Evolutionary conservation across 2,329 filamentous ascomycete species (phyloP).

Genomic region (Hypoxylon sp.): DNA sequence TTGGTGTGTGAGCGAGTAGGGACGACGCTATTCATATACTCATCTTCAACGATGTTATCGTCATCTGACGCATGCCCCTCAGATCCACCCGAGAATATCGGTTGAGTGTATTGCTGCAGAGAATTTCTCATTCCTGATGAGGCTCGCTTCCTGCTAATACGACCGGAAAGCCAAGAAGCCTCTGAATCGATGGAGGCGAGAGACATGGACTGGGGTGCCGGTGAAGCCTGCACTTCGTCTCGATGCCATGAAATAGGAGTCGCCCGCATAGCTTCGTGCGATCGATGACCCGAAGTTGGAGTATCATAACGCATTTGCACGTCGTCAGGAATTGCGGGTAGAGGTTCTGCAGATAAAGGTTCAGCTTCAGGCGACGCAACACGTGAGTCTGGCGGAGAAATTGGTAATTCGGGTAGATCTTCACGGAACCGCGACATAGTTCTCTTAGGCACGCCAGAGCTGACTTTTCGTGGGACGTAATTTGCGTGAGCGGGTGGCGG

Average conservation of each 20-base stretch:
- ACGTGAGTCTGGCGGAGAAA: conserved; percentile 88
- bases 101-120: conserved; percentile 56
- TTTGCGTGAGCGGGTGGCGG: conserved; percentile 56
- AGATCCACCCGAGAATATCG: conserved; percentile 68
- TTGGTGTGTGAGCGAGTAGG: conserved; percentile 56
- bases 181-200: conserved; percentile 96
- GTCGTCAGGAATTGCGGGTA: conserved; percentile 56
- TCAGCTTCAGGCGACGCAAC: conserved; percentile 82
- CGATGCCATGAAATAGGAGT: conserved; percentile 63
- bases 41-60: conserved; percentile 81
- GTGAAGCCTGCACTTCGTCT: conserved; percentile 64
- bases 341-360: conserved; percentile 50
- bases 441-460: conserved; percentile 74
- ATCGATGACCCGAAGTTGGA: conserved; percentile 62
- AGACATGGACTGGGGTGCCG: conserved; percentile 81
- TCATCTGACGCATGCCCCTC: conserved; percentile 63
- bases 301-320: conserved; percentile 62
- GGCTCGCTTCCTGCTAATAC: conserved; percentile 65
- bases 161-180: conserved; percentile 93
- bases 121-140: conserved; percentile 62
- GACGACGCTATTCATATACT: conserved; percentile 75
- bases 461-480: conserved; percentile 55
- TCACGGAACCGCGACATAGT: conserved; percentile 94
- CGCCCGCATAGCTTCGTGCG: conserved; percentile 59
- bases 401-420: conserved; percentile 87